Evolutionary conservation across 495 filamentous ascomycete genomes (phyloP).

Genomic region (Trichoderma gamsii): DNA sequence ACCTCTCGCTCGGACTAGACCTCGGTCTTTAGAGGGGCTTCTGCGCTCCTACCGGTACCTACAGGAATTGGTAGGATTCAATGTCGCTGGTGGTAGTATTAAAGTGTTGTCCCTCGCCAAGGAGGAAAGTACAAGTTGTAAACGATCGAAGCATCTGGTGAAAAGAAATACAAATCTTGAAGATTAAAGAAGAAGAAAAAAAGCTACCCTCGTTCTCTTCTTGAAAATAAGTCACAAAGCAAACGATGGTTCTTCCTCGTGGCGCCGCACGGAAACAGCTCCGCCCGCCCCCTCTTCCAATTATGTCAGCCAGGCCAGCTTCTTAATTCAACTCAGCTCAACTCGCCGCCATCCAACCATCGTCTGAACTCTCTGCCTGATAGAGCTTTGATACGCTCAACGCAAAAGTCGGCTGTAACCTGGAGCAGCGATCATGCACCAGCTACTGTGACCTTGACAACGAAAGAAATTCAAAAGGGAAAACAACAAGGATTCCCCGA

Average conservation of each 20-base stretch:
- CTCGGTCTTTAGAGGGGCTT: conserved; percentile 6
- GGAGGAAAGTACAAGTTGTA: background rate
- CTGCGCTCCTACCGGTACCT: background rate
- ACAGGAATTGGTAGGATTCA: background rate
- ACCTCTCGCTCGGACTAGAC: background rate
- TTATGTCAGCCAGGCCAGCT: background rate
- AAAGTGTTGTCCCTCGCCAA: background rate
- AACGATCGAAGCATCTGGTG: background rate
- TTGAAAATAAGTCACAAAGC: background rate
- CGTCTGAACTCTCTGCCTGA: background rate
- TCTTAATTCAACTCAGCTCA: background rate
- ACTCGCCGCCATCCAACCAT: conserved; percentile 2
- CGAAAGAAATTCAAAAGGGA: background rate
- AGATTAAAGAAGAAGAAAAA: background rate
- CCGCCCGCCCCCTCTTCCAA: conserved; percentile 1
- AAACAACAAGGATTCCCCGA: background rate
- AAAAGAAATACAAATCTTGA: background rate
- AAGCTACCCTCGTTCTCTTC: background rate
- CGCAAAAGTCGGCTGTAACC: background rate
- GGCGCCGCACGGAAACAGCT: background rate
- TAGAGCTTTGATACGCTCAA: background rate
- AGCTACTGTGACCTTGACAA: background rate
- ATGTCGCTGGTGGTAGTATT: background rate
- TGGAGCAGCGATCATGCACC: conserved; percentile 1
- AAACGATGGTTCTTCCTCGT: background rate